Conservation (phyloP, 2,329 filamentous ascomycete genomes). For the Fusarium metavorans region DNA sequence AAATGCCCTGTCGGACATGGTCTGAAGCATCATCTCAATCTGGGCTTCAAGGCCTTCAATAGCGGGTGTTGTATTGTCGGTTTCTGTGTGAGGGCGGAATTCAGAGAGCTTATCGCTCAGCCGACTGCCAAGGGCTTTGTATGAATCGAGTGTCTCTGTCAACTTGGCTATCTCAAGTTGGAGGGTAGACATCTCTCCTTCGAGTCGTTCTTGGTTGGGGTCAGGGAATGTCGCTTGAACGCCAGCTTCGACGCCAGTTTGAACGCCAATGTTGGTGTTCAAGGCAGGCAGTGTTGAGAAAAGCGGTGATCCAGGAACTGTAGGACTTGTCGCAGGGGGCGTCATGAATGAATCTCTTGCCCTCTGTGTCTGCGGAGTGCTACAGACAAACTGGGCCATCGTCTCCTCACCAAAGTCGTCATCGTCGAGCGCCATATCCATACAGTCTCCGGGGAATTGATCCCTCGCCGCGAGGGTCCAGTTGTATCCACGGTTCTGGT, state of each 20-base stretch:
- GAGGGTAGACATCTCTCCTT: slow-evolving; percentile 62
- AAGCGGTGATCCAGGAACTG: slow-evolving; percentile 53
- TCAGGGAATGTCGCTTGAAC: slow-evolving; percentile 52
- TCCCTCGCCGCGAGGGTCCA: slow-evolving; percentile 66
- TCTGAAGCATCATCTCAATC: slow-evolving; percentile 57
- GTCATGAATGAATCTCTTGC: slow-evolving; percentile 63
- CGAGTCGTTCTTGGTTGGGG: slow-evolving; percentile 54
- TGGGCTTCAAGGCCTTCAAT: slow-evolving; percentile 55
- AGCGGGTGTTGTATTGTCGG: slow-evolving; percentile 22
- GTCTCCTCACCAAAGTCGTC: slow-evolving; percentile 63
- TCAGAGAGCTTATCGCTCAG: slow-evolving; percentile 52
- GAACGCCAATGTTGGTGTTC: slow-evolving; percentile 20
- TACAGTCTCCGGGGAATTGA: slow-evolving; percentile 58
- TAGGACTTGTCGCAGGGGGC: slow-evolving; percentile 67
- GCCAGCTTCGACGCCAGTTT: slow-evolving; percentile 14
- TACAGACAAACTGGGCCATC: slow-evolving; percentile 62
- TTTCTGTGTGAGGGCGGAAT: slow-evolving; percentile 14
- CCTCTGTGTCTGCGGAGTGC: slow-evolving; percentile 61
- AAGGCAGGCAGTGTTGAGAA: slow-evolving; percentile 37
- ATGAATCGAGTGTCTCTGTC: slow-evolving; percentile 59
- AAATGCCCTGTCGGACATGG: slow-evolving; percentile 62
- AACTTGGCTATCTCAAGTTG: slow-evolving; percentile 63
- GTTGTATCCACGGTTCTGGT: slow-evolving; percentile 52
- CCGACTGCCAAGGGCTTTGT: slow-evolving; percentile 56
- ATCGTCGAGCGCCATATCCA: slow-evolving; percentile 53